A percentile compares a stretch with the other conserved stretches of the same genome.
Conservation (phyloP, 2,329 filamentous ascomycete species). For the Rugonectria rugulosa region DNA sequence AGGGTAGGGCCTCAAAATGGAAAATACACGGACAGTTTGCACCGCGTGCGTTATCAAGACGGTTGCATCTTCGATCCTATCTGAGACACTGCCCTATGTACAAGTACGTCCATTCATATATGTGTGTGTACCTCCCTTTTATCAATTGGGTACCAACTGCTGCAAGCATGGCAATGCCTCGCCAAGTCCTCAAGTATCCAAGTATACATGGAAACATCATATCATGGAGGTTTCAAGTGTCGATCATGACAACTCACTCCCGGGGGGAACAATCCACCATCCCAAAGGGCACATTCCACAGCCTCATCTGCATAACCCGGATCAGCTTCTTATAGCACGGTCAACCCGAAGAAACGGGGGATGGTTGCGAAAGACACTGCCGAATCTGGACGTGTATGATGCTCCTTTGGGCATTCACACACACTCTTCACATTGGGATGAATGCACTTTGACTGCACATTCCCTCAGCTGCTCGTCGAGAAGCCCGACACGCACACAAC, state of each 20-base stretch:
- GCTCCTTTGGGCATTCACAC: background rate
- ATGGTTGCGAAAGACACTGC: slow-evolving; percentile 2
- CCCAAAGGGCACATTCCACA: background rate
- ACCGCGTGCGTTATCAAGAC: background rate
- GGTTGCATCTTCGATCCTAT: slow-evolving; percentile 3
- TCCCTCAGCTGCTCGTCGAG: no score
- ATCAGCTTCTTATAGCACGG: slow-evolving; percentile 3
- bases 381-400: slow-evolving; percentile 1
- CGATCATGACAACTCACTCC: background rate
- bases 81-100: background rate
- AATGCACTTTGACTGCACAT: background rate
- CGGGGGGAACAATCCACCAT: background rate
- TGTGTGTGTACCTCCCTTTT: background rate
- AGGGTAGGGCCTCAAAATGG: background rate
- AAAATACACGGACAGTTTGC: background rate
- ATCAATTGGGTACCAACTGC: background rate
- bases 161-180: background rate
- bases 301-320: background rate
- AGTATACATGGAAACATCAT: no score
- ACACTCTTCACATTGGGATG: slow-evolving; percentile 7
- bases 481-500: background rate
- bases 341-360: slow-evolving; percentile 10
- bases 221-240: no score
- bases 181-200: background rate
- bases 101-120: background rate